phyloP scores from a whole-genome alignment of 352 stramenopile genomes.

The Phytophthora uliginosa region DNA sequence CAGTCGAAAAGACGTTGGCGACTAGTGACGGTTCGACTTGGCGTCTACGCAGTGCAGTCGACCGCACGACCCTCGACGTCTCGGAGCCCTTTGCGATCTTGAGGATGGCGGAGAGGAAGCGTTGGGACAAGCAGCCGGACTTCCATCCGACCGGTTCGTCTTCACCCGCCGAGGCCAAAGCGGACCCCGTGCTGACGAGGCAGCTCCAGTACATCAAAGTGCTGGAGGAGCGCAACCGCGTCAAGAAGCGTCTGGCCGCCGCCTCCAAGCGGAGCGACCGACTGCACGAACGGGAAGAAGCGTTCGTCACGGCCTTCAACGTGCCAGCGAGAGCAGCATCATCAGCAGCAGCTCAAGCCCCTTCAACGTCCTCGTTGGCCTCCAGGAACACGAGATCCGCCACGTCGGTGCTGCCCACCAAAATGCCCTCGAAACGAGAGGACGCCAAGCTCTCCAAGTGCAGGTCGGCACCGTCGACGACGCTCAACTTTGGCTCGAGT shows the following conservation, averaged over 20 bases:
- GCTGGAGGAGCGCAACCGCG: constrained; percentile 83
- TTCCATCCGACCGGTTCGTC: constrained; percentile 14
- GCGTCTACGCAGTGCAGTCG: not conserved
- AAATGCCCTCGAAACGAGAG: constrained; percentile 24
- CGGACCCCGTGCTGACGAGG: constrained; percentile 76
- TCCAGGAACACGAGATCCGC: constrained; percentile 63
- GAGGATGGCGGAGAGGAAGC: constrained; percentile 54
- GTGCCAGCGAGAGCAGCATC: constrained; percentile 37
- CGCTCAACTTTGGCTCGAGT: constrained; percentile 31
- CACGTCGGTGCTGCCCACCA: constrained; percentile 50
- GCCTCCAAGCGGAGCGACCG: constrained; percentile 66
- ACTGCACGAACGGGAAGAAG: constrained; percentile 72
- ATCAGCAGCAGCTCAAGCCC: not conserved
- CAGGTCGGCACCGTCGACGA: constrained; percentile 57
- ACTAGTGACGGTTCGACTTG: constrained; percentile 13
- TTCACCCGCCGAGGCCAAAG: constrained; percentile 15
- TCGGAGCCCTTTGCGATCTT: not conserved
- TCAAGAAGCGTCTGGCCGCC: constrained; percentile 82
- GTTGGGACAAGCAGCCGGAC: constrained; percentile 59
- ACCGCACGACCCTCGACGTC: constrained; percentile 6
- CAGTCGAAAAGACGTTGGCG: not conserved
- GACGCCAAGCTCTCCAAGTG: constrained; percentile 35
- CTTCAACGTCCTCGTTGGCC: constrained; percentile 3
- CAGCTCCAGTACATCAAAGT: constrained; percentile 88
- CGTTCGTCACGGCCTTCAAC: constrained; percentile 88